Conservation (phyloP, 148 eudicot genomes). For the Rhododendron ovatum region DNA sequence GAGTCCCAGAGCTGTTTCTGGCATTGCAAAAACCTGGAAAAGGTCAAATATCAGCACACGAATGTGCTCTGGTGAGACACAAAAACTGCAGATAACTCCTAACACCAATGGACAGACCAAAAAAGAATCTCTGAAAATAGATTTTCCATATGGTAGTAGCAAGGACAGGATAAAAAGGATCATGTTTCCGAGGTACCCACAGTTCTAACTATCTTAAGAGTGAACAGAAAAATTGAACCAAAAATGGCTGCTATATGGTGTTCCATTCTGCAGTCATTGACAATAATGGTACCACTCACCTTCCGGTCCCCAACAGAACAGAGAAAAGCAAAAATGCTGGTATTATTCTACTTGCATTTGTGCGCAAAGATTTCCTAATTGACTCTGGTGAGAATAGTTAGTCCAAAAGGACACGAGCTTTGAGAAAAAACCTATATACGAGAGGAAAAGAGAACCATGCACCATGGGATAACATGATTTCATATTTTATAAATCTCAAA, state of each 20-base stretch:
- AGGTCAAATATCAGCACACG: background rate
- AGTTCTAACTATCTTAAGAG: background rate
- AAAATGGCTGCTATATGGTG: background rate
- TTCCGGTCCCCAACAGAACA: background rate
- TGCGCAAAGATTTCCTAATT: background rate
- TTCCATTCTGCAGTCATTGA: background rate
- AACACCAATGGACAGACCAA: background rate
- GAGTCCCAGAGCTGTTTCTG: slow-evolving; percentile 94
- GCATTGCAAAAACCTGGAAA: slow-evolving; percentile 92
- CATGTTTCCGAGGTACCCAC: background rate
- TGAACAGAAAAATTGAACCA: background rate
- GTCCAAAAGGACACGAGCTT: background rate
- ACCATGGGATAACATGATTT: background rate
- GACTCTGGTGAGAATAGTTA: background rate
- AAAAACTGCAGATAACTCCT: background rate
- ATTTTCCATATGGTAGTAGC: background rate
- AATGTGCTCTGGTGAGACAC: background rate
- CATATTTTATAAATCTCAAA: background rate
- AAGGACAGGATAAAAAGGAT: background rate
- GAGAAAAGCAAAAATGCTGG: background rate
- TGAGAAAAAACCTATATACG: background rate
- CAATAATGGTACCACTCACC: background rate
- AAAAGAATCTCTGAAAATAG: background rate
- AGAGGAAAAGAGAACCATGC: background rate
- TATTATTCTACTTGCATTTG: background rate